A percentile compares a stretch with the other conserved stretches of the same genome.
phyloP scores from a whole-genome alignment of 805 yeast species.

The Debaryomyces hansenii region DNA sequence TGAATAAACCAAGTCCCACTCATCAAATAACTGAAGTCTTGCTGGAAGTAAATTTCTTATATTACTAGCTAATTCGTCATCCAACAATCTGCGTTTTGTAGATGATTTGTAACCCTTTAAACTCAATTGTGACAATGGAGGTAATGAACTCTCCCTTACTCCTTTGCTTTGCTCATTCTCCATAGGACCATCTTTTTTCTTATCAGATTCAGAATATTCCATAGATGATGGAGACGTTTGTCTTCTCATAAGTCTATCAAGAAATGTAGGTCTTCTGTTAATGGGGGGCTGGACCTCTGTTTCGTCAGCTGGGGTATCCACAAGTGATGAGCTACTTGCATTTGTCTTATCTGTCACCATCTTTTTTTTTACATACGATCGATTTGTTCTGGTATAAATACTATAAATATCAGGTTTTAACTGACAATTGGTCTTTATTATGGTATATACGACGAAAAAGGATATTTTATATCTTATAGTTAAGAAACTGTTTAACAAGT shows the following conservation, averaged over 20 bases:
- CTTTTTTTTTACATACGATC: not conserved
- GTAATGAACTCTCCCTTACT: conserved; percentile 14
- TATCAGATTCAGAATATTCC: not conserved
- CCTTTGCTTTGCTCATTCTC: not conserved
- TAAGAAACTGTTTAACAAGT: no score
- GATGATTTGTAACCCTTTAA: conserved; percentile 59
- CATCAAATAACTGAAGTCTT: conserved; percentile 71
- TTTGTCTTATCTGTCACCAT: not conserved
- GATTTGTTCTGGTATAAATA: no score
- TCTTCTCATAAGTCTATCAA: conserved; percentile 9
- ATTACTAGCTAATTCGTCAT: conserved; percentile 68
- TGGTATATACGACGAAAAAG: no score
- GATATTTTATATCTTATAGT: no score
- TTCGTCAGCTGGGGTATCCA: not conserved
- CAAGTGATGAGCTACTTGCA: not conserved
- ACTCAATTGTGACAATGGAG: conserved; percentile 55
- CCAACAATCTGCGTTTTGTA: conserved; percentile 60
- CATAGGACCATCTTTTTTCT: not conserved
- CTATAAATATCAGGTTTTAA: no score
- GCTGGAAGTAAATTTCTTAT: conserved; percentile 73
- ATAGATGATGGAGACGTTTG: conserved; percentile 4
- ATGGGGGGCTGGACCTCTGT: not conserved
- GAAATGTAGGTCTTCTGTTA: conserved; percentile 6
- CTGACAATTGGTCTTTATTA: no score
- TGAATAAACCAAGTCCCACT: conserved; percentile 81